These are phyloP conservation scores for Haplosporangium sp. DNA, from an alignment of 371 early-diverging fungal species.

Conservation along the genomic window DNA sequence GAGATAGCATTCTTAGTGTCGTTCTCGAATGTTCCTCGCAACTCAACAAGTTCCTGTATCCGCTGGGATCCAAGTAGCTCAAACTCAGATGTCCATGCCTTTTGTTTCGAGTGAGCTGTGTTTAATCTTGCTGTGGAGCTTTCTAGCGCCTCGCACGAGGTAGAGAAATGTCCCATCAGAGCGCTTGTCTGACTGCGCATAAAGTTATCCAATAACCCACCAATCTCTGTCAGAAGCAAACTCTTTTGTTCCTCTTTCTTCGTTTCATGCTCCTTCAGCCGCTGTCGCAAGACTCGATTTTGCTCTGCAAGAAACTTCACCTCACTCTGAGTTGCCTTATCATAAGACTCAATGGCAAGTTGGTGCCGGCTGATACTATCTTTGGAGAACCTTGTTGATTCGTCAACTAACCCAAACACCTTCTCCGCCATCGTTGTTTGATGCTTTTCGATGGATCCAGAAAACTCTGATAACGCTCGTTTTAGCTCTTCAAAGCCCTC, in stretches of 20 bases:
- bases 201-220: constrained; percentile 29
- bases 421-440: constrained; percentile 10
- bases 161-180: constrained; percentile 27
- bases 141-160: constrained; percentile 11
- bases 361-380: constrained; percentile 20
- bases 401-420: constrained; percentile 26
- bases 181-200: constrained; percentile 26
- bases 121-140: constrained; percentile 21
- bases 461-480: constrained; percentile 19
- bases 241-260: constrained; percentile 18
- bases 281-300: constrained; percentile 30
- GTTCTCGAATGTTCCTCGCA: constrained; percentile 15
- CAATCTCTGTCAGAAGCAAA: constrained; percentile 24
- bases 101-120: constrained; percentile 27
- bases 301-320: constrained; percentile 24
- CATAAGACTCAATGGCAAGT: constrained; percentile 21
- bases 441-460: constrained; percentile 17
- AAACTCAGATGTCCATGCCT: constrained; percentile 22
- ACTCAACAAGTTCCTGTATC: constrained; percentile 13
- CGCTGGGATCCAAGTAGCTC: constrained; percentile 15
- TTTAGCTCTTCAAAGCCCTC: constrained; percentile 34
- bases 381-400: constrained; percentile 27
- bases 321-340: constrained; percentile 27
- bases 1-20: constrained; percentile 3
- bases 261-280: constrained; percentile 25